These are phyloP conservation scores for Trichoderma polysporum DNA, from an alignment of 2,329 filamentous ascomycete genomes.

Conservation along the genomic window DNA sequence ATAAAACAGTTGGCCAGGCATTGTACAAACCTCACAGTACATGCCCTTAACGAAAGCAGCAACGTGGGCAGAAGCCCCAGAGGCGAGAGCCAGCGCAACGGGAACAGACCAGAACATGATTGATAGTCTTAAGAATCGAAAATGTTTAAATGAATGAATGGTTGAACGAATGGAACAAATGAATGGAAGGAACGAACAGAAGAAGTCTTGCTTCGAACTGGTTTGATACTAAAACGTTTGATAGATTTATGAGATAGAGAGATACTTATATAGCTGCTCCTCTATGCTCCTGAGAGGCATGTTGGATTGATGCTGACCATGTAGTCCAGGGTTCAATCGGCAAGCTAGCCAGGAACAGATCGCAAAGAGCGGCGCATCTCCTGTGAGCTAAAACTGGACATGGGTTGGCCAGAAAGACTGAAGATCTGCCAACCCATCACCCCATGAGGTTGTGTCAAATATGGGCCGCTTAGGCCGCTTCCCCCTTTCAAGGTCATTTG, in stretches of 20 bases:
- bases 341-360: not conserved
- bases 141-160: not conserved
- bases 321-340: not conserved
- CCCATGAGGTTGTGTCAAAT: not conserved
- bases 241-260: not conserved
- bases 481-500: not conserved
- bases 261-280: slow-evolving; percentile 5
- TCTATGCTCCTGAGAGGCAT: not conserved
- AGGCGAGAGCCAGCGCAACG: slow-evolving; percentile 19
- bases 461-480: not conserved
- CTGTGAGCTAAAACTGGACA: not conserved
- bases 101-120: slow-evolving; percentile 21
- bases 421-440: slow-evolving; percentile 7
- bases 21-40: slow-evolving; percentile 24
- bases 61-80: slow-evolving; percentile 23
- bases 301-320: not conserved
- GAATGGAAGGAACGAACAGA: not conserved
- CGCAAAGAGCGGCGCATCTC: not conserved
- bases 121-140: not conserved
- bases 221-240: not conserved
- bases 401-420: not conserved
- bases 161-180: not conserved
- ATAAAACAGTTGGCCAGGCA: not conserved
- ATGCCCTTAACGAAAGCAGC: slow-evolving; percentile 27
- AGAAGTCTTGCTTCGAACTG: not conserved